Evolutionary conservation across 192 early-diverging fungal species (phyloP), one percentile per base, ranked within the genome.

Genomic region (Funneliformis geosporum): DNA sequence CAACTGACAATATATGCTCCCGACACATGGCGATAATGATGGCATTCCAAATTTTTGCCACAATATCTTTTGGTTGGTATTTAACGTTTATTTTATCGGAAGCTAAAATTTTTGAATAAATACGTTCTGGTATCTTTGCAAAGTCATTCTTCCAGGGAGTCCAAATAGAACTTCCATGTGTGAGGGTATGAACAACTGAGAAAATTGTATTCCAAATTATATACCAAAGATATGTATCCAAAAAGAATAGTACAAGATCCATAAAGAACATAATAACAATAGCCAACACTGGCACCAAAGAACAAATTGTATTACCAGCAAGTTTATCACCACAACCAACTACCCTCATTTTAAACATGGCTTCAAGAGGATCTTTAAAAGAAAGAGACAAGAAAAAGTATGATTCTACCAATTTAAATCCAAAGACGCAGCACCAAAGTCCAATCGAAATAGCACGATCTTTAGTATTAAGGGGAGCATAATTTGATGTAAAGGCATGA

Each of bases 151-250:
- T 87, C 93, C 93, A 93, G 18, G 94, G 91, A 4, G 93, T 90
- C 92, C 93, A 93, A 78, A 93, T 92, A 12, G 94, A 95, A 28
- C 95, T 87, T 25, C 93, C 94, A 8, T 93, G 88, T 60, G 91
- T 89, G 71, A 96, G 93, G 7, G 93, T 90, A 61, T 89, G 88
- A 39, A 87, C 88, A 33, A 95, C 92, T 4, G 94, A 94, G 66
- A 96, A 93, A 60, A 92, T 77, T 1, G 94, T 93, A 81, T 92
- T 93, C 93, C 93, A 95, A 59, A 95, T 93, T 33, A 94, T 91
- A 75, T 94, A 96, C 94, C 94, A 96, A 77, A 96, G 86, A 78
- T 96, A 96, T 0, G 94, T 96, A 73, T 95, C 94, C 60, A 95
- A 81, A 80, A 96, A 96, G 82, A 92, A 95, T 16, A 96, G 89